A percentile compares a stretch with the other conserved stretches of the same genome.
phyloP scores from a whole-genome alignment of 805 yeast genomes.

The Sugiyamaella smithiae region DNA sequence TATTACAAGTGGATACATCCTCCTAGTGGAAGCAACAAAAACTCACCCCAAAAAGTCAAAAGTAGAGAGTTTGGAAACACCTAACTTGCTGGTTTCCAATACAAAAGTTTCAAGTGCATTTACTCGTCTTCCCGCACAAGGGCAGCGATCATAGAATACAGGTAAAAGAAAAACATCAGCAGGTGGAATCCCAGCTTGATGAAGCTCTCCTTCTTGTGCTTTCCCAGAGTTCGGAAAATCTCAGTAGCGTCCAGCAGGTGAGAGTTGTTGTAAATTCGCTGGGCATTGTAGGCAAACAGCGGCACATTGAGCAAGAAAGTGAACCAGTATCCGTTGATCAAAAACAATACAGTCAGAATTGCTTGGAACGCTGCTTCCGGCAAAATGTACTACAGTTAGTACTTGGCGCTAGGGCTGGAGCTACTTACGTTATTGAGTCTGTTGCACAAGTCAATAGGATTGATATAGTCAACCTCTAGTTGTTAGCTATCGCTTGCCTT shows the following conservation, averaged over 20 bases:
- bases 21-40: too few relatives aligned
- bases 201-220: constrained; percentile 90
- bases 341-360: constrained; percentile 61
- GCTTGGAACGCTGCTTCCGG: constrained; percentile 86
- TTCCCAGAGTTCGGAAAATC: constrained; percentile 88
- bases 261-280: constrained; percentile 73
- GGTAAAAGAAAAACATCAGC: constrained; percentile 89
- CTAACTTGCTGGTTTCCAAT: too few relatives aligned
- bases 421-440: constrained; percentile 62
- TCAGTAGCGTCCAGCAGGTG: constrained; percentile 95
- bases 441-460: constrained; percentile 94
- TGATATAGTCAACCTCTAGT: constrained; percentile 81
- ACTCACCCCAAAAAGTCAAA: too few relatives aligned
- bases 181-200: constrained; percentile 88
- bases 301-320: constrained; percentile 81
- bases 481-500: background rate
- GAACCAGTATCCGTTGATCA: constrained; percentile 90
- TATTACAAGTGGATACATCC: too few relatives aligned
- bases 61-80: too few relatives aligned
- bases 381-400: constrained; percentile 53
- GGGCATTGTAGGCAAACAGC: constrained; percentile 75
- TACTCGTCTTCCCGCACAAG: constrained; percentile 63
- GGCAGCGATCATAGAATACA: constrained; percentile 94
- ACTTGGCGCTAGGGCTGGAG: background rate
- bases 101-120: too few relatives aligned